phyloP scores from a whole-genome alignment of 257 asterid genomes.

The Anisodus tanguticus region DNA sequence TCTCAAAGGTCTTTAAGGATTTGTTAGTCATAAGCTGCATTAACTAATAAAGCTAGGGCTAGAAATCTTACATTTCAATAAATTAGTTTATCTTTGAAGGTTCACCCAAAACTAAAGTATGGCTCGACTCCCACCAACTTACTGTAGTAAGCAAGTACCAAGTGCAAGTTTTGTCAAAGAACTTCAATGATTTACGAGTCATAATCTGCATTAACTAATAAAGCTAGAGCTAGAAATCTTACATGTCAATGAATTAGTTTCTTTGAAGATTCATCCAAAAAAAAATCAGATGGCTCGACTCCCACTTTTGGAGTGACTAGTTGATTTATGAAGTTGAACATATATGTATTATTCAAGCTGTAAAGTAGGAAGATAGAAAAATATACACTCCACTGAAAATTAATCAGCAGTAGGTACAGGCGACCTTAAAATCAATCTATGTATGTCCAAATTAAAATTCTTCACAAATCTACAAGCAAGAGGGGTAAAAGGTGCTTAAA shows the following conservation, averaged over 20 bases:
- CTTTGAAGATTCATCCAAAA: not conserved
- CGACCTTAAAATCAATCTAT: slow-evolving; percentile 15
- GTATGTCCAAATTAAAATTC: slow-evolving; percentile 18
- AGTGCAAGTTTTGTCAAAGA: not conserved
- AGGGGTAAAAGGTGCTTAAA: not conserved
- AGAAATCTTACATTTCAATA: not conserved
- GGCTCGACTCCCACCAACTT: not conserved
- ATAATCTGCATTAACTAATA: not conserved
- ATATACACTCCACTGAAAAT: not conserved
- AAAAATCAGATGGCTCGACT: not conserved
- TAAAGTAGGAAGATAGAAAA: not conserved
- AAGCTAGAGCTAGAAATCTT: not conserved
- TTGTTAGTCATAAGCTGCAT: not conserved
- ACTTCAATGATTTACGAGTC: not conserved
- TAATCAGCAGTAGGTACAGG: not conserved
- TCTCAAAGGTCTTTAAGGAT: not conserved
- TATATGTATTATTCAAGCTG: slow-evolving; percentile 4
- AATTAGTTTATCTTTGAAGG: not conserved
- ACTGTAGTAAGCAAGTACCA: not conserved
- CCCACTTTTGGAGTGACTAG: not conserved
- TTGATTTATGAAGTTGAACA: slow-evolving; percentile 4
- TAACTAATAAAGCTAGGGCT: slow-evolving; percentile 3
- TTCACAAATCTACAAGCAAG: slow-evolving; percentile 24
- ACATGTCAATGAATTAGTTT: not conserved
- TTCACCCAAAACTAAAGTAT: not conserved